Evolutionary conservation across 164 flowering plant species (phyloP), one percentile per base, ranked within the genome.

Genomic region (Chimonanthus praecox): DNA sequence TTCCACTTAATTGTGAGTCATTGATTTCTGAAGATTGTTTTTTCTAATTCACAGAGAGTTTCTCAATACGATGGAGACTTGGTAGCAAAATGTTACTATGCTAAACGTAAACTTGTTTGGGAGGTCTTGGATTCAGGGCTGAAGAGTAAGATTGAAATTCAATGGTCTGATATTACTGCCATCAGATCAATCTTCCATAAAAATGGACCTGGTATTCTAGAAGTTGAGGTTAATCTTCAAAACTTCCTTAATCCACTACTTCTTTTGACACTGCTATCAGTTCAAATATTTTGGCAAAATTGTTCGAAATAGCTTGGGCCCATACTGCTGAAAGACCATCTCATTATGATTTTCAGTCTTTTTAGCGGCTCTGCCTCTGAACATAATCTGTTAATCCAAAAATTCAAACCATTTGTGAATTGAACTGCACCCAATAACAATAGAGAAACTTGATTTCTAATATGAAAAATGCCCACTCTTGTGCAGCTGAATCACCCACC

Each of bases 61-160:
- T 83, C 91, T 4, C 80, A 71, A 50, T 54, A 85, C 66, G 92
- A 87, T 54, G 92, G 91, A 3, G 91, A 90, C 66, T 76, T 90
- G 74, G 89, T 85, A 60, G 93, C 85, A 4, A 89, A 89, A 69
- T 85, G 86, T 67, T 88, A 87, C 82, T 89, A 79, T 68, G 89
- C 88, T 0, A 90, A 88, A 82, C 87, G 84, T 45, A 89, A 86
- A 77, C 83, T 90, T 21, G 93, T 89, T 21, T 90, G 96, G 96
- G 96, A 90, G 77, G 80, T 90, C n/a, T 78, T 90, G 67, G 85
- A 88, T 7, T 76, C 81, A 13, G 82, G 85, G 33, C 75, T 90
- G 43, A 90, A 90, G 83, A 87, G 82, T 69, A 90, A 89, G 77
- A 85, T 90, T 43, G 95, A 90, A 81, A 81, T 89, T 15, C 87